Percentiles rank a stretch among this genome's conserved stretches.
phyloP scores from a whole-genome alignment of 2,329 filamentous ascomycete genomes.

The Nemania abortiva region DNA sequence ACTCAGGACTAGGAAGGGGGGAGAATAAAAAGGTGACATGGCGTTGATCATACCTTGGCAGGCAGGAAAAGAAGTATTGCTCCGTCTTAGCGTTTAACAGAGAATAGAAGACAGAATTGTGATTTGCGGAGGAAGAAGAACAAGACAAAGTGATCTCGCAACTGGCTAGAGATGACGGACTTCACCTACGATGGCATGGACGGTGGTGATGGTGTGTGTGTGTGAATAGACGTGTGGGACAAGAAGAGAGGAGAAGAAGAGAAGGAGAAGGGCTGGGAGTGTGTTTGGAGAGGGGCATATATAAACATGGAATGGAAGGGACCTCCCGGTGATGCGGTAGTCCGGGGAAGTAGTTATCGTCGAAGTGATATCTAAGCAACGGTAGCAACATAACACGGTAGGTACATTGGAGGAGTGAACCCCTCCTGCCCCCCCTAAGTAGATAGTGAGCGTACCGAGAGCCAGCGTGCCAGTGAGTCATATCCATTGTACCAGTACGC shows the following conservation, averaged over 20 bases:
- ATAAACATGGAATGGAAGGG: constrained; percentile 11
- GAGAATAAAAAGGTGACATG: not conserved
- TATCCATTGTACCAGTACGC: too few relatives aligned
- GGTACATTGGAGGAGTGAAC: not conserved
- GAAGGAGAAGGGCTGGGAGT: not conserved
- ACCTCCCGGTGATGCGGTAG: not conserved
- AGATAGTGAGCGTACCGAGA: too few relatives aligned
- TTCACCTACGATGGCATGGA: not conserved
- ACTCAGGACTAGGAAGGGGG: not conserved
- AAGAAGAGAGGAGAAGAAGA: not conserved
- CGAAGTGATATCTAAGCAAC: constrained; percentile 1
- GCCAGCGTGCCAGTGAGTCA: too few relatives aligned
- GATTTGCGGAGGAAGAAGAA: not conserved
- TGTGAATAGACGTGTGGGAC: not conserved
- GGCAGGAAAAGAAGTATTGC: not conserved
- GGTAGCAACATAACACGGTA: not conserved
- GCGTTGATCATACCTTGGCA: not conserved
- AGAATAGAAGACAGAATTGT: not conserved
- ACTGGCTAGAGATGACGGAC: not conserved
- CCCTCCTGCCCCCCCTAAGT: too few relatives aligned
- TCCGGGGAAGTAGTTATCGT: constrained; percentile 8
- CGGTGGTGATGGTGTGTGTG: too few relatives aligned
- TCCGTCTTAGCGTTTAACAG: constrained; percentile 1
- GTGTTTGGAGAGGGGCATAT: constrained; percentile 11
- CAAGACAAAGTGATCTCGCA: too few relatives aligned